A percentile compares a stretch with the other conserved stretches of the same genome.
Evolutionary conservation across 1,284 basidiomycete genomes (phyloP).

Genomic region (Boletus semigastroideus): DNA sequence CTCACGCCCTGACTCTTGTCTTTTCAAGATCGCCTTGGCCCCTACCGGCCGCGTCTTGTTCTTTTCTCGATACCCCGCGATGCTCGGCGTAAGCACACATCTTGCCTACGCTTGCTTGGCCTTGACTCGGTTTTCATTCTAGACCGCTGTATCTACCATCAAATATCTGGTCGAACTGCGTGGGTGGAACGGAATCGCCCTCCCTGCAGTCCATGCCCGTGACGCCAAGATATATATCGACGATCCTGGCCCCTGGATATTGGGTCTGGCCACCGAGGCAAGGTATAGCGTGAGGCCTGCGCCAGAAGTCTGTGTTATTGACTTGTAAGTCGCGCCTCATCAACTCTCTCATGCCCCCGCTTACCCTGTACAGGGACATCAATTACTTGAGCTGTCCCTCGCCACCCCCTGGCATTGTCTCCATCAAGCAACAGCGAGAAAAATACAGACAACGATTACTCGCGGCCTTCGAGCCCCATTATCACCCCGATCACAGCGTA

Average conservation of each 20-base stretch:
- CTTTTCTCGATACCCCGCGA: slow-evolving; percentile 86
- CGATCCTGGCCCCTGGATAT: slow-evolving; percentile 89
- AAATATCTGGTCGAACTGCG: slow-evolving; percentile 92
- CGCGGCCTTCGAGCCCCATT: slow-evolving; percentile 78
- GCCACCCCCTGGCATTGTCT: slow-evolving; percentile 80
- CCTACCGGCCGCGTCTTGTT: slow-evolving; percentile 91
- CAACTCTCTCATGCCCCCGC: slow-evolving; percentile 3
- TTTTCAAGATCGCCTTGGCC: slow-evolving; percentile 78
- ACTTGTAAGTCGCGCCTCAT: slow-evolving; percentile 62
- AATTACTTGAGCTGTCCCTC: slow-evolving; percentile 85
- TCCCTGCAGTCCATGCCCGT: slow-evolving; percentile 84
- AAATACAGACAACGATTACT: slow-evolving; percentile 78
- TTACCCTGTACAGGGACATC: slow-evolving; percentile 63
- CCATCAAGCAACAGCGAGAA: slow-evolving; percentile 80
- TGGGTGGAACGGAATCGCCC: slow-evolving; percentile 89
- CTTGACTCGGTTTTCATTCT: slow-evolving; percentile 3
- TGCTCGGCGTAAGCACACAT: slow-evolving; percentile 67
- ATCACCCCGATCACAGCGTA: slow-evolving; percentile 80
- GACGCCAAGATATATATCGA: slow-evolving; percentile 90
- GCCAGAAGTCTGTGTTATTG: slow-evolving; percentile 86
- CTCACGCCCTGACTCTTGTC: background rate
- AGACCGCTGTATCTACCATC: slow-evolving; percentile 86
- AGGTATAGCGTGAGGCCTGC: slow-evolving; percentile 74
- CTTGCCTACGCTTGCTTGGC: background rate
- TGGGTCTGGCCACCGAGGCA: slow-evolving; percentile 87